phyloP scores from a whole-genome alignment of 805 yeast species.

The Candida germanica region DNA sequence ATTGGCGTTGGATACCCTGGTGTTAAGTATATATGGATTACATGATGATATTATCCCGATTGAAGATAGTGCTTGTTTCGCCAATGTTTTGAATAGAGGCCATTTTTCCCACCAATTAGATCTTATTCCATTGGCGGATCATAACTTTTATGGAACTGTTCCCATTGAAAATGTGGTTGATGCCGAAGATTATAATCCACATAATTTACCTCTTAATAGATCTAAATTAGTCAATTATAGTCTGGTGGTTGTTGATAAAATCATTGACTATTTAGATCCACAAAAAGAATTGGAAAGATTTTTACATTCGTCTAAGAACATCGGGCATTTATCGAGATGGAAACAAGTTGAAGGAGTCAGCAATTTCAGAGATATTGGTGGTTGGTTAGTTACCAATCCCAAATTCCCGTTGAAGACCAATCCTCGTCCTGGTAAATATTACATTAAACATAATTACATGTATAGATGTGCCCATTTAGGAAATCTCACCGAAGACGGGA shows the following conservation, averaged over 20 bases:
- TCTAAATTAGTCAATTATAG: slow-evolving; percentile 55
- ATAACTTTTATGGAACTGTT: slow-evolving; percentile 64
- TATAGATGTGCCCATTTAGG: slow-evolving; percentile 66
- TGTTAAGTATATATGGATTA: slow-evolving; percentile 69
- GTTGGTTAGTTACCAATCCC: slow-evolving; percentile 49
- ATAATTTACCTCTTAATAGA: slow-evolving; percentile 42
- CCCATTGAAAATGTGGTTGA: slow-evolving; percentile 33
- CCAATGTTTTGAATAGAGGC: slow-evolving; percentile 55
- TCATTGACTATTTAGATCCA: slow-evolving; percentile 48
- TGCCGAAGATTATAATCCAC: slow-evolving; percentile 33
- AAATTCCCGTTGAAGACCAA: slow-evolving; percentile 15
- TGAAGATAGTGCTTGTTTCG: slow-evolving; percentile 57
- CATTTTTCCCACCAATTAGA: slow-evolving; percentile 47
- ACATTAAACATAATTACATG: slow-evolving; percentile 51
- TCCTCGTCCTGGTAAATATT: slow-evolving; percentile 21
- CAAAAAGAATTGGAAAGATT: slow-evolving; percentile 55
- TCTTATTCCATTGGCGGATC: slow-evolving; percentile 71
- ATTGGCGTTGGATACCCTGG: slow-evolving; percentile 46
- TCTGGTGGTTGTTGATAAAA: slow-evolving; percentile 45
- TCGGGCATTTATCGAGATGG: slow-evolving; percentile 54
- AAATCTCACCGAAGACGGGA: slow-evolving; percentile 51
- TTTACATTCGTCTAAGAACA: slow-evolving; percentile 26
- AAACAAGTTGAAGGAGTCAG: slow-evolving; percentile 61
- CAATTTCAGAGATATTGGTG: slow-evolving; percentile 81
- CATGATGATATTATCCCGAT: slow-evolving; percentile 65